Base-by-base conservation (phyloP, 2,329 filamentous ascomycete genomes). In the Kalmusia sp. region DNA sequence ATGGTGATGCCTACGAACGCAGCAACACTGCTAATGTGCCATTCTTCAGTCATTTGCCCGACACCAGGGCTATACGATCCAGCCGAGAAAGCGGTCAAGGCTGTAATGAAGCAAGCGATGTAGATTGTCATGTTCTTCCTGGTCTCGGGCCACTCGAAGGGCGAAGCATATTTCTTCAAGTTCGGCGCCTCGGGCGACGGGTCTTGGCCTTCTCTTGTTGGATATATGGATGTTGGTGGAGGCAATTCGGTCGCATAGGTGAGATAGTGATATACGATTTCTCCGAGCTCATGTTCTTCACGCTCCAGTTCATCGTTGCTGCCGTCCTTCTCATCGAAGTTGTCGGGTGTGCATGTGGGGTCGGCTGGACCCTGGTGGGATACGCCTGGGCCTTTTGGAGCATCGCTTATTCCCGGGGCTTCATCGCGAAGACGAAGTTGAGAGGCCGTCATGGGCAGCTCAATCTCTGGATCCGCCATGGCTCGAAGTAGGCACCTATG, bases 51-150 rank as follows among this genome's bases (percentile, higher is more conserved):
- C 79, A 96, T 87, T 48, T 90, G 82, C 4, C 73, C 72, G 0
- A 87, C 78, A 0, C 90, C 85, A 0, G 91, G 88, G 6, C 88
- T 89, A 72, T 95, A 95, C 2, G 91, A 84, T 3, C 92, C 92
- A 0, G 92, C 90, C 0, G 89, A 84, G 71, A 93, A 96, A 6
- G 91, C 92, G 0, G 92, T 91, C 45, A 93, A 76, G 17, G 86
- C 82, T 0, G 92, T 96, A 1, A 90, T 91, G 6, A 86, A 73
- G 69, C 90, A 96, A 7, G 89, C 91, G 11, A 96, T 80, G 65
- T 82, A 83, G 7, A 93, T 85, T 62, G 90, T 86, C 54, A 90
- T 72, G 21, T 80, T 81, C 71, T 97, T 97, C 54, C 87, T 85
- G 39, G 78, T 79, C 50, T 77, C 68, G 0, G 89, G 84, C 91